Base-by-base conservation (phyloP, 1,284 basidiomycete species). In the Ustilago nuda region DNA sequence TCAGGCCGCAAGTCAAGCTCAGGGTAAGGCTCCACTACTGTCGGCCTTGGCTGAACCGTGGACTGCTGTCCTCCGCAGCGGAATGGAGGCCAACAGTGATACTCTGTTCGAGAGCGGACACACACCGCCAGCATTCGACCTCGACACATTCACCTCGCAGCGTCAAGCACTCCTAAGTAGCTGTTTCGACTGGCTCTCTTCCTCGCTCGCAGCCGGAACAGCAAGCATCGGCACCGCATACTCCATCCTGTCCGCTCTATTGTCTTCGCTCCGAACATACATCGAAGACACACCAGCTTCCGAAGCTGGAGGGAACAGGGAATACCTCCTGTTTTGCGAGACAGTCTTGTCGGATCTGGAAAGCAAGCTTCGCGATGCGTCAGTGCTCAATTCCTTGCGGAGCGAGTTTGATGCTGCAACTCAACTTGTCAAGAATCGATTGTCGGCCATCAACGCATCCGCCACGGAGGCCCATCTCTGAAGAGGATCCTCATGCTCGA, bases 231-330 rank as follows among this genome's bases (percentile, higher is more conserved):
- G 72, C 4, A 67, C 56, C 12, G 59, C 61, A 1, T 75, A 71
- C 39, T 59, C 76, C 33, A 51, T 69, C 33, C 64, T 78, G 35
- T 78, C 76, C 0, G 76, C 76, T 4, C 54, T 75, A 0, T 59
- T 78, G 36, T 78, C 76, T 6, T 58, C 72, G 1, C 8, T 78
- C 0, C 65, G 72, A 9, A 64, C 68, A 0, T 74, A 75, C 33
- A 56, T 72, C 8, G 73, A 75, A 35, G 72, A 78, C 39, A 60
- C 72, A 4, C 68, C 68, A 15, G 13, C 33, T 4, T 27, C 32
- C 50, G 56, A 56, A 30, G n/a, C 35, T 51, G 45, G 17, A 11
- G n/a, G 45, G 7, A 48, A 30, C 45, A 23, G 19, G 7, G 58
- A 48, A 7, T 73, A 68, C 17, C 46, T 68, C 7, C 3, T 3